Percentiles rank a stretch among this genome's conserved stretches.
phyloP scores from a whole-genome alignment of 2,329 filamentous ascomycete genomes.

The Penicillium sumatraense region DNA sequence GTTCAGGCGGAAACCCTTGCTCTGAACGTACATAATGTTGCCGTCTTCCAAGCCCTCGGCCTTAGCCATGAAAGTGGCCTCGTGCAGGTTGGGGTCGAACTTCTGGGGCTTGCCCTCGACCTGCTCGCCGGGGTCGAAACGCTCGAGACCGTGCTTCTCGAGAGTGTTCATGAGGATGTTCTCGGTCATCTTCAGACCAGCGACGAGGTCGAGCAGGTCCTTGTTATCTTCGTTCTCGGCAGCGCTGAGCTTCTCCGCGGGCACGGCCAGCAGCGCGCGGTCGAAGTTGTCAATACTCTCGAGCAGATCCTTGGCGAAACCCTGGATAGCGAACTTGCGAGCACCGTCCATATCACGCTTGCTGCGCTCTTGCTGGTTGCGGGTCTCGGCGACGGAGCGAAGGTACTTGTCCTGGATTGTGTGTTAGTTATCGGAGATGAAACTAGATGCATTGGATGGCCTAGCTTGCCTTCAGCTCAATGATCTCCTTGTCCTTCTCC shows the following conservation, averaged over 20 bases:
- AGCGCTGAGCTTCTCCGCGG: conserved; percentile 70
- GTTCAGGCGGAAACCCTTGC: conserved; percentile 94
- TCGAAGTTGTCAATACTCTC: conserved; percentile 98
- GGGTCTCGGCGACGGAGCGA: conserved; percentile 93
- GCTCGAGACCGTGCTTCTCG: conserved; percentile 90
- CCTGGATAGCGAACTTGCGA: conserved; percentile 90
- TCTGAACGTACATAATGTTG: conserved; percentile 88
- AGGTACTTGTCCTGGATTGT: conserved; percentile 82
- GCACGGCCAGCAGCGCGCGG: conserved; percentile 81
- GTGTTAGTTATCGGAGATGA: not conserved
- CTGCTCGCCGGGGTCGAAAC: conserved; percentile 71
- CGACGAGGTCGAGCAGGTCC: conserved; percentile 80
- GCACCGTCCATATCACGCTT: conserved; percentile 86
- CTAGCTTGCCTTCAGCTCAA: conserved; percentile 79
- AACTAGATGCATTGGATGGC: not conserved
- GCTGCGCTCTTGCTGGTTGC: conserved; percentile 95
- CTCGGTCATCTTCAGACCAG: conserved; percentile 95
- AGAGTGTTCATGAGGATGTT: conserved; percentile 83
- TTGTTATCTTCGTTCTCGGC: conserved; percentile 61
- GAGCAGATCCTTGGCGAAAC: conserved; percentile 91
- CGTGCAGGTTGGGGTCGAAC: conserved; percentile 96
- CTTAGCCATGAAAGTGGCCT: conserved; percentile 93
- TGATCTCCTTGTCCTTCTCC: conserved; percentile 64
- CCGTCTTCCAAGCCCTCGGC: conserved; percentile 87
- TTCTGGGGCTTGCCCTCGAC: conserved; percentile 67